Percentiles rank a stretch among this genome's conserved stretches.
Evolutionary conservation across 2,329 filamentous ascomycete species (phyloP).

Genomic region (Septoria linicola): DNA sequence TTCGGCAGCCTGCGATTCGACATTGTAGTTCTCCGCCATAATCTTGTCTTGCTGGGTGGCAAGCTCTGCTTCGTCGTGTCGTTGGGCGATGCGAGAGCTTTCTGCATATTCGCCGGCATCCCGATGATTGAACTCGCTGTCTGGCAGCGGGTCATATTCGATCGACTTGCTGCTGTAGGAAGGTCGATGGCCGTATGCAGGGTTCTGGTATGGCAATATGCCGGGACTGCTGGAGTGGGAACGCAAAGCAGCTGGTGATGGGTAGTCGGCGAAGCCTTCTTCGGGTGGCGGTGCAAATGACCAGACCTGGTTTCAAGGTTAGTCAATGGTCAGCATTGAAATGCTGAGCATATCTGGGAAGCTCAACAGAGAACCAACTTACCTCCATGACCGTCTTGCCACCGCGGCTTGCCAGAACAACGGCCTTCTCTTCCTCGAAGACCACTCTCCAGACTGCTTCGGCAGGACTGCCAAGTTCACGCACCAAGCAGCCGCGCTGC

Average conservation of each 20-base stretch:
- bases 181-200: slow-evolving; percentile 32
- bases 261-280: slow-evolving; percentile 19
- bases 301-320: slow-evolving; percentile 67
- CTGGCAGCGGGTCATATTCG: slow-evolving; percentile 5
- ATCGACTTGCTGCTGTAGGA: slow-evolving; percentile 18
- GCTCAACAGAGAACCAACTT: background rate
- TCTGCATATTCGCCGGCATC: slow-evolving; percentile 12
- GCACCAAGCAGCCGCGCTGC: slow-evolving; percentile 83
- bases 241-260: slow-evolving; percentile 16
- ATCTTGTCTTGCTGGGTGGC: slow-evolving; percentile 9
- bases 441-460: slow-evolving; percentile 97
- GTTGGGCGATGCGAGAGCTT: slow-evolving; percentile 7
- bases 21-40: slow-evolving; percentile 9
- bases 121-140: slow-evolving; percentile 1
- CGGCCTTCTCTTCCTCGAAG: slow-evolving; percentile 97
- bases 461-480: slow-evolving; percentile 85
- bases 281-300: slow-evolving; percentile 84
- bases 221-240: slow-evolving; percentile 21
- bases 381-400: slow-evolving; percentile 97
- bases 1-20: background rate
- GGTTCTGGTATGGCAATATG: slow-evolving; percentile 33
- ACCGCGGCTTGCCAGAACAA: slow-evolving; percentile 84
- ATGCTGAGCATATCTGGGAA: too few relatives aligned
- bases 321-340: slow-evolving; percentile 14
- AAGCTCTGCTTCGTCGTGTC: slow-evolving; percentile 1